Percentiles rank a stretch among this genome's conserved stretches.
Evolutionary conservation across 169 alveolate genomes (phyloP).

Genomic region (Cystoisospora suis): DNA sequence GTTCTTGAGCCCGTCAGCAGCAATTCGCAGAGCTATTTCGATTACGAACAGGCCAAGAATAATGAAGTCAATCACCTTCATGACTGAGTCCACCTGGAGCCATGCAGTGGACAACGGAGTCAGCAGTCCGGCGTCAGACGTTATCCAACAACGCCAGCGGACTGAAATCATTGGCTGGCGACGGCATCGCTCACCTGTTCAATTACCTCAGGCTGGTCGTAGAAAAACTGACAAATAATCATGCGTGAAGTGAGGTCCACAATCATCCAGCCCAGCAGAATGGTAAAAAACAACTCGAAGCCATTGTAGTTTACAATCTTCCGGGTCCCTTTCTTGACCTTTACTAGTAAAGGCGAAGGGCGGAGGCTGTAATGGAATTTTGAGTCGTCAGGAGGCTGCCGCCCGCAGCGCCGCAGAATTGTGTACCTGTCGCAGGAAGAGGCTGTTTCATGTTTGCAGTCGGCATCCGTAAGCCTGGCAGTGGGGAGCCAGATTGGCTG

Average conservation of each 20-base stretch:
- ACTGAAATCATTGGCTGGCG: too few relatives aligned
- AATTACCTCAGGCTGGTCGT: not conserved
- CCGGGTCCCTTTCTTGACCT: not conserved
- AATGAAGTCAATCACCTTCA: slow-evolving; percentile 12
- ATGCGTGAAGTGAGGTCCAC: not conserved
- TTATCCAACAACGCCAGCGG: too few relatives aligned
- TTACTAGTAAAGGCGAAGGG: not conserved
- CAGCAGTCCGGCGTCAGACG: too few relatives aligned
- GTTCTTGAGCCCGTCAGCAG: not conserved
- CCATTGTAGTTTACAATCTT: slow-evolving; percentile 29
- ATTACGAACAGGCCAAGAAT: not conserved
- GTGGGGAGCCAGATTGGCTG: too few relatives aligned
- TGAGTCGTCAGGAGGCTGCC: not conserved
- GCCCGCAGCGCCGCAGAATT: slow-evolving; percentile 14
- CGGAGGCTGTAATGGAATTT: not conserved
- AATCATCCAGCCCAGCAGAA: slow-evolving; percentile 32
- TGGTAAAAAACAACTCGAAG: not conserved
- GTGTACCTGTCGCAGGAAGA: slow-evolving; percentile 15
- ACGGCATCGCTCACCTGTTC: not conserved
- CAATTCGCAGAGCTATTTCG: not conserved
- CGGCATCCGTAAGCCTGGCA: too few relatives aligned
- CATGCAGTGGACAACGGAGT: too few relatives aligned
- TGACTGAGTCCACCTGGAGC: not conserved
- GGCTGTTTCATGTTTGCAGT: too few relatives aligned
- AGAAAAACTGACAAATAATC: not conserved